phyloP scores from a whole-genome alignment of 345 rosid species.

The Laguncularia racemosa region DNA sequence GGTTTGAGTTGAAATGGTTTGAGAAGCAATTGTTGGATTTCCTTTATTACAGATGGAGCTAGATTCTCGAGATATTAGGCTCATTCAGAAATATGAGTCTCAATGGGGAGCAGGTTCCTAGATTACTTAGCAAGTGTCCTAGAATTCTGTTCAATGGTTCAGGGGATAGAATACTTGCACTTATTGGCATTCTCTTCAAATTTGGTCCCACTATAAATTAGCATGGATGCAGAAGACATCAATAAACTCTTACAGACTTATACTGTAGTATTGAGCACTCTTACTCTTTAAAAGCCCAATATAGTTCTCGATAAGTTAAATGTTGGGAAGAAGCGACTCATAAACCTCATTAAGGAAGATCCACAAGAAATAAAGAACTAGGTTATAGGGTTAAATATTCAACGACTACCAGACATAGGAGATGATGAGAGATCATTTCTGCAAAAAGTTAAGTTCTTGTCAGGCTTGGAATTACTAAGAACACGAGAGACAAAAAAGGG shows the following conservation, averaged over 20 bases:
- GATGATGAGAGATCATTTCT: conserved; percentile 23
- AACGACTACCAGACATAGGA: conserved; percentile 26
- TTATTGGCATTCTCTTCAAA: too few relatives aligned
- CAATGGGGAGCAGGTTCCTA: conserved; percentile 27
- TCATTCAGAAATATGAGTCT: too few relatives aligned
- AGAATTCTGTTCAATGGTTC: conserved; percentile 29
- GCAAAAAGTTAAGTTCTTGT: too few relatives aligned
- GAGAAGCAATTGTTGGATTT: too few relatives aligned
- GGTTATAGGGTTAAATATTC: conserved; percentile 29
- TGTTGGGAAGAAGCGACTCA: conserved; percentile 46
- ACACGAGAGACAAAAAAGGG: conserved; percentile 29
- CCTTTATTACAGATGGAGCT: too few relatives aligned
- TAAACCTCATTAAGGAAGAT: too few relatives aligned
- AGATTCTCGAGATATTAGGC: conserved; percentile 36
- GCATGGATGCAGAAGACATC: too few relatives aligned
- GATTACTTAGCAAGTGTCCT: conserved; percentile 39
- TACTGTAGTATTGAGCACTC: too few relatives aligned
- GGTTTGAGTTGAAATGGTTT: too few relatives aligned
- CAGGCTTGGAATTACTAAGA: conserved; percentile 45
- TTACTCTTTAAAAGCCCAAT: conserved; percentile 43
- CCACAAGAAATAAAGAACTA: conserved; percentile 40
- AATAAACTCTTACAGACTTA: too few relatives aligned
- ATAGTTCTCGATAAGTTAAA: conserved; percentile 37
- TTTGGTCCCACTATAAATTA: too few relatives aligned
- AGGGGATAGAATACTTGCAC: too few relatives aligned